phyloP scores from a whole-genome alignment of 225 moss, liverwort and hornwort genomes.

The Anthoceros angustus region DNA sequence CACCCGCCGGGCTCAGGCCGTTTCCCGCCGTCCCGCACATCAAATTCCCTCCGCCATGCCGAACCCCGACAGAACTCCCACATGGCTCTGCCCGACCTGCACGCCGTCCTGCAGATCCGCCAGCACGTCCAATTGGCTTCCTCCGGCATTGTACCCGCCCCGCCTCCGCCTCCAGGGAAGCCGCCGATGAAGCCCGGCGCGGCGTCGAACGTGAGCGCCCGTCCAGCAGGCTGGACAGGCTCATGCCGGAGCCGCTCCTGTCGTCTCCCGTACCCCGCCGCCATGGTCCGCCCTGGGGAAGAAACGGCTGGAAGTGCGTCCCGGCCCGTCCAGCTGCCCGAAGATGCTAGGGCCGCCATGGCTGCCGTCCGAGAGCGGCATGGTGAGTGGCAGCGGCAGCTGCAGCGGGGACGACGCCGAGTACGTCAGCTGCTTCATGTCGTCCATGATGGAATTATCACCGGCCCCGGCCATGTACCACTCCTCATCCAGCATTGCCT shows the following conservation, averaged over 20 bases:
- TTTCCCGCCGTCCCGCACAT: too few species aligned
- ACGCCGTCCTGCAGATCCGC: neutral
- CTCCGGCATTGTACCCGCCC: too few species aligned
- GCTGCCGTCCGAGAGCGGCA: neutral
- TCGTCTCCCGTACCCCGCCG: neutral
- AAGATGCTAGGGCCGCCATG: neutral
- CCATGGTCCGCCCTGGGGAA: neutral
- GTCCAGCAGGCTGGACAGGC: conserved; percentile 2
- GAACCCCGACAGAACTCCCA: too few species aligned
- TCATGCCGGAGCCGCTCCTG: neutral
- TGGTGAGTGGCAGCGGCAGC: neutral
- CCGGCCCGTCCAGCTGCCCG: neutral
- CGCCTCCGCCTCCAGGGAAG: too few species aligned
- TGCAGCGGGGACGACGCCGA: neutral
- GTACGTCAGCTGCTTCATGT: neutral
- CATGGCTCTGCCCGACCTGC: neutral
- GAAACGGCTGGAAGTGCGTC: neutral
- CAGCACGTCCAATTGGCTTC: neutral
- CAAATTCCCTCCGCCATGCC: too few species aligned
- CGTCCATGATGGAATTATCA: neutral
- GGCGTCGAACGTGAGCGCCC: too few species aligned
- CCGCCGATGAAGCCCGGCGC: too few species aligned
- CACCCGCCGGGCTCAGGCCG: too few species aligned
- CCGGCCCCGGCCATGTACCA: neutral
- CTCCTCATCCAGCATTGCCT: conserved; percentile 5